Base-by-base conservation (phyloP, 1,139 yeast species). In the Hyphopichia buzzinii region DNA sequence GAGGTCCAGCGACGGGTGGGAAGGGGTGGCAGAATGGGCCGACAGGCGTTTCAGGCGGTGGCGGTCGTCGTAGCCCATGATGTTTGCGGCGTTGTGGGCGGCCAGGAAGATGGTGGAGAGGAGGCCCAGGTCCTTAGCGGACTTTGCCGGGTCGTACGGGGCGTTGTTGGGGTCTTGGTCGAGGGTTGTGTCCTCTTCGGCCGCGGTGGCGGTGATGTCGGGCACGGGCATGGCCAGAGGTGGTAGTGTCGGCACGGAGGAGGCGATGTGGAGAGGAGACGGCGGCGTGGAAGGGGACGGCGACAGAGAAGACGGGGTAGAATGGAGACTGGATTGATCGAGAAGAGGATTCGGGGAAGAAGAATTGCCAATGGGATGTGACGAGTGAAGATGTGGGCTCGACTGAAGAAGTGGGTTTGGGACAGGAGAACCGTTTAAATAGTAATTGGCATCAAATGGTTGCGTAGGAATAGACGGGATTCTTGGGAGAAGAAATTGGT, bases 41-140 rank as follows among this genome's bases (percentile, higher is more conserved):
- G 29, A 12, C 19, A 17, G 17, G 8, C 8, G 30, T 16, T 27
- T 27, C 16, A n/a, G 30, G n/a, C 19, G 31, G 7, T n/a, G n/a
- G 6, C n/a, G 23, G 10, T 29, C 28, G 5, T 31, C 29, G 17
- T 13, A 22, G 34, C 17, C 19, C 21, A 33, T 33, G 17, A 26
- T 29, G 15, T 22, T 16, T 3, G 34, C 35, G 4, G 53, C 61
- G 38, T 52, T 53, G 30, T 59, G 62, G 5, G 67, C 67, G 3
- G 60, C 66, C 27, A 47, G 51, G 17, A 62, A 33, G 14, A 62
- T 48, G 7, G 62, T 49, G 2, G 64, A 55, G 17, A 62, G 38
- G 29, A 62, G 50, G 13, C 68, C 23, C 23, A 17, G 33, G 23
- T 19, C 23, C 23, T 19, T 19, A 10, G 23, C 23, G 23, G 23